Base-by-base conservation (phyloP, 208 protist species). In the Leishmania amazonensis region DNA sequence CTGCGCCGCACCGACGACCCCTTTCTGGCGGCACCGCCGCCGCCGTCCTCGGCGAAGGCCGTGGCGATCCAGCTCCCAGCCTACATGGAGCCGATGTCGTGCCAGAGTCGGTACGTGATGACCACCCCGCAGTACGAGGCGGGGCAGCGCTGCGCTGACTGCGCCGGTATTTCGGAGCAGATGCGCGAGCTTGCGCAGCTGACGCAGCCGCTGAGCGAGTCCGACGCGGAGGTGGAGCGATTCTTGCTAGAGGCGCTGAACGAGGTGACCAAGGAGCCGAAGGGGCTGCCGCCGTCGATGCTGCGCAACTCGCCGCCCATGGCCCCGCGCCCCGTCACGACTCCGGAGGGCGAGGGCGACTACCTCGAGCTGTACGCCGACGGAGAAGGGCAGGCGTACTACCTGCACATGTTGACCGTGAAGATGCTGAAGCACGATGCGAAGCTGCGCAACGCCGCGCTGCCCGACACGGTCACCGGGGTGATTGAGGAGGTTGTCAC, bases 381-480 rank as follows among this genome's bases (percentile, higher is more conserved):
- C 67, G 87, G 87, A 0, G 89, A 94, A 19, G 94, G 94, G 6
- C 92, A 93, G 81, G 88, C 93, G 9, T 95, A 88, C 79, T 97
- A 92, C 78, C 76, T 97, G 51, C 94, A 97, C 86, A 93, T 95
- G 83, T 45, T 96, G 7, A 90, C 82, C 11, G 89, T 90, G 73
- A 93, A 89, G 84, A 97, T 97, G 94, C 77, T 97, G 19, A 85
- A 85, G 78, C 83, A 95, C 73, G 93, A 97, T 79, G 93, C 93
- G 35, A 76, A 88, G 57, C 76, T 90, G 67, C 93, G 91, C n/a
- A 67, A 73, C 47, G 47, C 58, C 47, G 78, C 90, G 60, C 88
- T 95, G 74, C 86, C 83, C 13, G 84, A 87, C 70, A 84, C 81
- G 7, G 87, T 97, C 51, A 70, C 80, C 17, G 94, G 87, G 28